Conservation (phyloP, 257 asterid species). For the Apocynum venetum region DNA sequence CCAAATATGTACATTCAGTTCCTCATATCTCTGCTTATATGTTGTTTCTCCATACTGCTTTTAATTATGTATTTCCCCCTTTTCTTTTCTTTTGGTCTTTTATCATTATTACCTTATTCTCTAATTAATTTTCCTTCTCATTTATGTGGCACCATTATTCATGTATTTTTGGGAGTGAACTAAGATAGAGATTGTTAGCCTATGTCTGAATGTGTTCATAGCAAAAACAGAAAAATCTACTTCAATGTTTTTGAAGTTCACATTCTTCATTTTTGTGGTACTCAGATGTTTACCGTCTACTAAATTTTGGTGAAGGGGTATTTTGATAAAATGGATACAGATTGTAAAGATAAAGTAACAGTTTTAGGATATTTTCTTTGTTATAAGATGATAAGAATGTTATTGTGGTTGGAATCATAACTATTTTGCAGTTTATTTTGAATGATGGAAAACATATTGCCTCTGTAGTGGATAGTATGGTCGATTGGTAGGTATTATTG, state of each 20-base stretch:
- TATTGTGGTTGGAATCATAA: too few relatives aligned
- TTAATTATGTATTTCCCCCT: neutral
- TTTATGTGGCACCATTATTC: neutral
- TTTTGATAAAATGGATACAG: neutral
- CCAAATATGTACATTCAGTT: neutral
- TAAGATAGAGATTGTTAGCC: neutral
- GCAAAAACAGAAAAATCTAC: neutral
- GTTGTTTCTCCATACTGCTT: slow-evolving; percentile 5
- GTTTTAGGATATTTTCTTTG: neutral
- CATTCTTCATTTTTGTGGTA: neutral
- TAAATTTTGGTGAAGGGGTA: neutral
- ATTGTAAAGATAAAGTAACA: neutral
- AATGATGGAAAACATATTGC: too few relatives aligned
- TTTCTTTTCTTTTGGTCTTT: neutral
- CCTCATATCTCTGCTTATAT: neutral
- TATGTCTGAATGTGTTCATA: neutral
- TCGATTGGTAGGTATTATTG: neutral
- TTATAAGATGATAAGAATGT: too few relatives aligned
- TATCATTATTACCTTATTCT: neutral
- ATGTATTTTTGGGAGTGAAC: neutral
- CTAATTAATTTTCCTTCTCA: neutral
- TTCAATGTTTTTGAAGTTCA: neutral
- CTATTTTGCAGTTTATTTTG: too few relatives aligned
- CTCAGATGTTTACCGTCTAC: neutral
- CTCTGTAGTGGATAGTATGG: too few relatives aligned